A percentile compares a stretch with the other conserved stretches of the same genome.
Conservation (phyloP, 176 grass and related monocot species). For the Phoenix roebelenii region DNA sequence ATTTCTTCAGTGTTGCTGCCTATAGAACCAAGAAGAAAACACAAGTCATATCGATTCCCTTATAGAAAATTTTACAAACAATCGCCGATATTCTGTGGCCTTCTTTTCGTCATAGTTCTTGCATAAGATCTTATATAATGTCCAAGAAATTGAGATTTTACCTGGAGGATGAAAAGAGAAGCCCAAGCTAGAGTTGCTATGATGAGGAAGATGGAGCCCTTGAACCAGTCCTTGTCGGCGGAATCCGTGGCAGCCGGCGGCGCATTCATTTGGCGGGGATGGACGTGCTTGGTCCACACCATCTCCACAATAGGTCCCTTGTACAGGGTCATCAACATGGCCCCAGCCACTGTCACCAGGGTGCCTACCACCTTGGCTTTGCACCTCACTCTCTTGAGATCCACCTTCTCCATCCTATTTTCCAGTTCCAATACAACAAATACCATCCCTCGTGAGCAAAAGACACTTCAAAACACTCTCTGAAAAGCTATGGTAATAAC, state of each 20-base stretch:
- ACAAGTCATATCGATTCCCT: neutral
- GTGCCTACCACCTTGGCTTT: slow-evolving; percentile 12
- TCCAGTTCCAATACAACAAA: too few relatives aligned
- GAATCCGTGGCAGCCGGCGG: neutral
- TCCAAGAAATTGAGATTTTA: neutral
- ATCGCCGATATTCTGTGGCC: too few relatives aligned
- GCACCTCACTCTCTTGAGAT: slow-evolving; percentile 9
- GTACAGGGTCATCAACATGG: slow-evolving; percentile 16
- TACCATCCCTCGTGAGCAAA: too few relatives aligned
- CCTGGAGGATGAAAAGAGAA: slow-evolving; percentile 15
- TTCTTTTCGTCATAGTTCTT: too few relatives aligned
- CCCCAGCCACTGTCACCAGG: slow-evolving; percentile 16
- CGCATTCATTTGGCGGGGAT: neutral
- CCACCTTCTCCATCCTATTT: slow-evolving; percentile 19
- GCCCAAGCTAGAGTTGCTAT: slow-evolving; percentile 15
- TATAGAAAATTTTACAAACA: too few relatives aligned
- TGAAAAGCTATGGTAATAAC: too few relatives aligned
- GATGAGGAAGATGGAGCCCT: slow-evolving; percentile 17
- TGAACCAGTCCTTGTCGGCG: neutral
- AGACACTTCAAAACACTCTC: too few relatives aligned
- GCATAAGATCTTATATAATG: too few relatives aligned
- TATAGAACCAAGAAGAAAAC: neutral
- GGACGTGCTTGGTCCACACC: neutral
- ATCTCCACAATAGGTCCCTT: slow-evolving; percentile 15
- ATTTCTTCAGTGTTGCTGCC: slow-evolving; percentile 6